These are phyloP conservation scores for Nitzschia inconspicua DNA, from an alignment of 108 stramenopile species.

Conservation along the genomic window DNA sequence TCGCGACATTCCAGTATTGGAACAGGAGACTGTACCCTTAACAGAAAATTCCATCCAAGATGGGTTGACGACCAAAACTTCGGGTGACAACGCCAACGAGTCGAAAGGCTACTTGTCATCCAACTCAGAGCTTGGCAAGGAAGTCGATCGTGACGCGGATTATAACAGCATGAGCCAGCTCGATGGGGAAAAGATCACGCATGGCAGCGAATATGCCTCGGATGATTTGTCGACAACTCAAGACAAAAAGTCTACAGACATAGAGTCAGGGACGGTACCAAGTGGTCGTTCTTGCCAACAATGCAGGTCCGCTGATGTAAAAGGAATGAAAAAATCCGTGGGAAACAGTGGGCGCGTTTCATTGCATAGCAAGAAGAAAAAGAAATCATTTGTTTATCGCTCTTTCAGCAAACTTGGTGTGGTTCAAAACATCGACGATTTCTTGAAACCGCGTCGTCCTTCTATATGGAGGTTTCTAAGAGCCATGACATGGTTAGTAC, in stretches of 20 bases:
- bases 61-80: too few relatives aligned
- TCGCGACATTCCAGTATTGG: too few relatives aligned
- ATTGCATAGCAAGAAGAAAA: background rate
- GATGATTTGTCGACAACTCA: background rate
- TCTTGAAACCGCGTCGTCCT: slow-evolving; percentile 1
- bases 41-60: background rate
- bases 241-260: too few relatives aligned
- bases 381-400: background rate
- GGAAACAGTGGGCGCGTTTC: background rate
- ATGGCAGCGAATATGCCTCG: background rate
- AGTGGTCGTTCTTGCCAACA: too few relatives aligned
- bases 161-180: background rate
- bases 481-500: background rate
- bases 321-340: too few relatives aligned
- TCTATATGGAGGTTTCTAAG: background rate
- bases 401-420: background rate
- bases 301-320: too few relatives aligned
- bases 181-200: background rate
- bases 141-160: too few relatives aligned
- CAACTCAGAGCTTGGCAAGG: too few relatives aligned
- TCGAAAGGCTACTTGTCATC: too few relatives aligned
- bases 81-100: too few relatives aligned
- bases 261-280: too few relatives aligned
- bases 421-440: background rate
- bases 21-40: slow-evolving; percentile 1